Conservation (phyloP, 306 rosid species). For the Pterocarpus santalinus region DNA sequence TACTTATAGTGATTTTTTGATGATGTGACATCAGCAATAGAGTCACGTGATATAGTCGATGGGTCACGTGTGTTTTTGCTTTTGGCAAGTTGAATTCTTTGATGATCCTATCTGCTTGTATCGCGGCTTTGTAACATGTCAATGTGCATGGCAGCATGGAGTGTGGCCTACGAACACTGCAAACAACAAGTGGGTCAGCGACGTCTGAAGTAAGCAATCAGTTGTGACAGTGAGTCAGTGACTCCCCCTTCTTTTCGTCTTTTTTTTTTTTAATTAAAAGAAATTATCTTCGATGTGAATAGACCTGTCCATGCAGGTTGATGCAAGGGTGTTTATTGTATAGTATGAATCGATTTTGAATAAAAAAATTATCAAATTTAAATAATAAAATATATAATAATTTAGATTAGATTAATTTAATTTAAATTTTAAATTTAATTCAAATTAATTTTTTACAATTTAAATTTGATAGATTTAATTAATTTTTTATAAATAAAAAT, state of each 20-base stretch:
- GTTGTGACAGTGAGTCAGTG: constrained; percentile 49
- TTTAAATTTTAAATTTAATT: too few species aligned
- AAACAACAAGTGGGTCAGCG: constrained; percentile 3
- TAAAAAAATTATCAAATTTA: too few species aligned
- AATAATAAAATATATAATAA: too few species aligned
- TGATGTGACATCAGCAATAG: constrained; percentile 1
- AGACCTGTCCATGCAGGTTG: background rate
- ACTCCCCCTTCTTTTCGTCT: background rate
- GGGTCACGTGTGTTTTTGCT: background rate
- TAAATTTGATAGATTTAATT: too few species aligned
- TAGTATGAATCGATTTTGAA: too few species aligned
- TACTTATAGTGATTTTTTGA: background rate
- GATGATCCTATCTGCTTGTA: background rate
- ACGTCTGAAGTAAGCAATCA: constrained; percentile 60
- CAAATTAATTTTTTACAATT: too few species aligned
- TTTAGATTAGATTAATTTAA: too few species aligned
- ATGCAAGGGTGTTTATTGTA: too few species aligned
- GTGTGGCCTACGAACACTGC: constrained; percentile 32
- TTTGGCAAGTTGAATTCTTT: constrained; percentile 6
- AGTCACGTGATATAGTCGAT: background rate
- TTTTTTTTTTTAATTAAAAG: background rate
- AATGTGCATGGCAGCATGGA: constrained; percentile 47
- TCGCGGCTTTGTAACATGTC: constrained; percentile 9
- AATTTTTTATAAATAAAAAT: too few species aligned
- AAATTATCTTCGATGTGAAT: background rate